Evolutionary conservation across 2,329 filamentous ascomycete species (phyloP), one percentile per base, ranked within the genome.

Genomic region (Dendryphion nanum): DNA sequence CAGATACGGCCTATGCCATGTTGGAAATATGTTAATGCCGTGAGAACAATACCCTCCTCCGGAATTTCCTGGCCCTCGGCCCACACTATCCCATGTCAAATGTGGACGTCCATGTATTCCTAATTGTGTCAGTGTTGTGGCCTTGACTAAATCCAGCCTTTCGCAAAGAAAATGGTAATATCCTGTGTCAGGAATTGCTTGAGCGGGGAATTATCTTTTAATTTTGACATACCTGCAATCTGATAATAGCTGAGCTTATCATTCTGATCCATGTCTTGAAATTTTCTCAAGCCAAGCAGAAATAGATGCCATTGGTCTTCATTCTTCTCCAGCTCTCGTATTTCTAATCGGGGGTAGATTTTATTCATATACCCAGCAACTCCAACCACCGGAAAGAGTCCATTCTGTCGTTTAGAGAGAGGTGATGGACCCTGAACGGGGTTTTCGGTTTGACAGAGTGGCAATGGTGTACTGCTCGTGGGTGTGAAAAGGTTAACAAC

Each of bases 1-100:
- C 30, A 91, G 70, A 61, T 91, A 93, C 1, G 87, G 85, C 17
- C 88, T 76, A 70, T 94, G 88, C 88, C 88, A 94, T 19, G 82
- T 77, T 15, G 84, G 78, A 57, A 94, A 91, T 12, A 93, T 68
- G 28, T 86, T 81, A 2, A 85, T 88, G 18, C 76, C 78, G 62
- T 94, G 88, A 8, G 78, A 77, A 58, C 88, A 94, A 57, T 90
- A 93, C 18, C 87, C 87, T 13, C 76, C 87, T 13, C 76, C 66
- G 38, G 73, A 70, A 26, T 72, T 76, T 2, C 77, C 78, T 2
- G 71, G 55, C 2, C 69, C 38, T 69, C 33, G 61, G 23, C 44
- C 48, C 1, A 77, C 76, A 15, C 69, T 70, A 51, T 82, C 75
- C 78, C 79, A 84, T 2, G 74, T 50, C 18, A 64, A 60, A 43